Conservation (phyloP, 495 filamentous ascomycete genomes). For the Cairneyella variabilis region DNA sequence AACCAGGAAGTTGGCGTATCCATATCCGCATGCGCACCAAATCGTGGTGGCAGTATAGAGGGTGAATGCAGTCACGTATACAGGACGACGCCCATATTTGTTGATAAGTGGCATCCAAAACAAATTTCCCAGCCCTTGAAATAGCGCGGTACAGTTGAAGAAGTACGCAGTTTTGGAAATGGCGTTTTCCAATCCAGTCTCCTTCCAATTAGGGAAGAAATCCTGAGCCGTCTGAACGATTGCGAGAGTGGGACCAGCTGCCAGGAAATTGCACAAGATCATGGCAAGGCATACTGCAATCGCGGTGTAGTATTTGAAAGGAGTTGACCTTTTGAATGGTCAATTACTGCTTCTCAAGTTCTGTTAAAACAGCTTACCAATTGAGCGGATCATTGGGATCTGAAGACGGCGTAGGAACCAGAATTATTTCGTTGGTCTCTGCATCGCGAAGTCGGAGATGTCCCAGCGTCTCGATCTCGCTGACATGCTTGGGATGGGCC, state of each 20-base stretch:
- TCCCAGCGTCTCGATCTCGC: too few species aligned
- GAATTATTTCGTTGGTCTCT: slow-evolving; percentile 43
- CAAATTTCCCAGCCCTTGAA: slow-evolving; percentile 46
- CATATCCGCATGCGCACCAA: slow-evolving; percentile 41
- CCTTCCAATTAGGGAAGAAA: slow-evolving; percentile 32
- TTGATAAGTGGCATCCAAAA: slow-evolving; percentile 50
- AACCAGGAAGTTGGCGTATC: slow-evolving; percentile 36
- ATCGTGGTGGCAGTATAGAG: slow-evolving; percentile 37
- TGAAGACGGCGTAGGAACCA: slow-evolving; percentile 52
- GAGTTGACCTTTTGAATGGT: slow-evolving; percentile 33
- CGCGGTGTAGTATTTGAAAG: slow-evolving; percentile 45
- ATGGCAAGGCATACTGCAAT: slow-evolving; percentile 43
- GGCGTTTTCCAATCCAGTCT: slow-evolving; percentile 25
- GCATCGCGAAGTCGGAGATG: slow-evolving; percentile 41
- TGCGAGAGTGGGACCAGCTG: slow-evolving; percentile 46
- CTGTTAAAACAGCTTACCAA: slow-evolving; percentile 25
- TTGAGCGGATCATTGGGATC: slow-evolving; percentile 61
- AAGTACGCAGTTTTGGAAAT: slow-evolving; percentile 46
- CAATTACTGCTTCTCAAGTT: background rate
- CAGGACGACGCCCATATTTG: slow-evolving; percentile 51
- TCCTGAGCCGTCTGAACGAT: slow-evolving; percentile 40
- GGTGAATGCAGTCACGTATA: slow-evolving; percentile 43
- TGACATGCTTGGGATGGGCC: too few species aligned
- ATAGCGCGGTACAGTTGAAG: slow-evolving; percentile 45
- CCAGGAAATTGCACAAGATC: slow-evolving; percentile 49